A percentile compares a stretch with the other conserved stretches of the same genome.
Evolutionary conservation across 179 eudicot genomes (phyloP).

Genomic region (Patellifolia procumbens): DNA sequence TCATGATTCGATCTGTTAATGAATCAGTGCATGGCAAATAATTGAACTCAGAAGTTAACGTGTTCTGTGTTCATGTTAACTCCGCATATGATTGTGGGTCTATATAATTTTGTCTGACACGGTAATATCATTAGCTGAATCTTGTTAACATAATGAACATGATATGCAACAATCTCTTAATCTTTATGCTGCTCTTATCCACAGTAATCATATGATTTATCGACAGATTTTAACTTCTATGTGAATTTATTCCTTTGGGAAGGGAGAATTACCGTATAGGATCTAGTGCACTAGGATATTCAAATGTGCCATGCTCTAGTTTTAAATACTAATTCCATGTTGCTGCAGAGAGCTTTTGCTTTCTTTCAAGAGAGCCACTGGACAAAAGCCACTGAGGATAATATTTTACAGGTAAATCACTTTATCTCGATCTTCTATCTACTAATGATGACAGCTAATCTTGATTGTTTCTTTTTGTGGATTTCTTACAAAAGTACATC

Average conservation of each 20-base stretch:
- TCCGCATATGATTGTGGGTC: background rate
- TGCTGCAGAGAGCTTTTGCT: slow-evolving; percentile 77
- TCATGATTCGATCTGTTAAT: background rate
- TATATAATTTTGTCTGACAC: background rate
- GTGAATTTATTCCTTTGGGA: background rate
- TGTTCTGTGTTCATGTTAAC: background rate
- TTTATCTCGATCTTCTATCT: background rate
- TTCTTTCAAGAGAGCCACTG: slow-evolving; percentile 82
- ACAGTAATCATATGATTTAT: background rate
- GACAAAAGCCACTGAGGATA: slow-evolving; percentile 82
- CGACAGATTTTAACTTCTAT: background rate
- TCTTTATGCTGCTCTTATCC: background rate
- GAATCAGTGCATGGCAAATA: background rate
- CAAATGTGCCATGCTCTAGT: background rate
- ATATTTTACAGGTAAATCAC: slow-evolving; percentile 80
- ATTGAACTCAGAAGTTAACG: background rate
- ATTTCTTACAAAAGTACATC: background rate
- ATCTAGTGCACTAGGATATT: background rate
- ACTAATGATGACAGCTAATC: background rate
- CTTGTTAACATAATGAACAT: background rate
- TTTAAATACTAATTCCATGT: background rate
- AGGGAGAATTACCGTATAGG: background rate
- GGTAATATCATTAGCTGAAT: background rate
- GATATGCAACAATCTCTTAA: background rate
- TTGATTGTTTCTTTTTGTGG: background rate